phyloP scores from a whole-genome alignment of 75 land plant species.

The Pseudotsuga menziesii region DNA sequence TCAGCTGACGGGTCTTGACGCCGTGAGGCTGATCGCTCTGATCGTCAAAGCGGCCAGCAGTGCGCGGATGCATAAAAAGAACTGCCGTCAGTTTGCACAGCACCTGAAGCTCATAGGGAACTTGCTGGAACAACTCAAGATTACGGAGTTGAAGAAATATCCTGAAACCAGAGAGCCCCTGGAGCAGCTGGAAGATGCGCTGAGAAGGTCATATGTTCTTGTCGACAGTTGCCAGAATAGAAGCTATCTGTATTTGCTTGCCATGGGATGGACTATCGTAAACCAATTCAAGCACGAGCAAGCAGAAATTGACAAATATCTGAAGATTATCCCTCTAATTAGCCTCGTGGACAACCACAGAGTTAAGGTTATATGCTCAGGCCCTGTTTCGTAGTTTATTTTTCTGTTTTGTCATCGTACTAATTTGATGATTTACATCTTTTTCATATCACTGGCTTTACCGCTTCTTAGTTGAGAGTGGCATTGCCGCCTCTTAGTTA shows the following conservation, averaged over 20 bases:
- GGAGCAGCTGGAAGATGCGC: conserved; percentile 86
- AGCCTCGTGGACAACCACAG: conserved; percentile 77
- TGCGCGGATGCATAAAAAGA: conserved; percentile 92
- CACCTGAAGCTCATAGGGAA: conserved; percentile 88
- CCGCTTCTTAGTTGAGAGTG: no score
- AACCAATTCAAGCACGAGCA: conserved; percentile 78
- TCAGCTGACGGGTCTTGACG: conserved; percentile 76
- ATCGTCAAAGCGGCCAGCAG: conserved; percentile 75
- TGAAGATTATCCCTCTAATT: conserved; percentile 78
- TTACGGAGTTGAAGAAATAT: conserved; percentile 71
- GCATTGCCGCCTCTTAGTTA: no score
- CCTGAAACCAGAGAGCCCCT: conserved; percentile 92
- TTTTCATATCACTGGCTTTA: background rate
- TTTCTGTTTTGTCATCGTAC: background rate
- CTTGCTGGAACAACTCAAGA: conserved; percentile 80
- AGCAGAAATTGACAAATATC: conserved; percentile 76
- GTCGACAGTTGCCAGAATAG: conserved; percentile 83
- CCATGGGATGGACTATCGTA: conserved; percentile 95
- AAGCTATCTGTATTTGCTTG: conserved; percentile 85
- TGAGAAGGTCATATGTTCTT: conserved; percentile 64
- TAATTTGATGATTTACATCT: background rate
- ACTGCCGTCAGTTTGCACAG: conserved; percentile 85
- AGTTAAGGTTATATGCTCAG: conserved; percentile 35
- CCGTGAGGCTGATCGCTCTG: conserved; percentile 62
- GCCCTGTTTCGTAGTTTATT: background rate